Base-by-base conservation (phyloP, 208 protist species). In the Acanthamoeba royreba region DNA sequence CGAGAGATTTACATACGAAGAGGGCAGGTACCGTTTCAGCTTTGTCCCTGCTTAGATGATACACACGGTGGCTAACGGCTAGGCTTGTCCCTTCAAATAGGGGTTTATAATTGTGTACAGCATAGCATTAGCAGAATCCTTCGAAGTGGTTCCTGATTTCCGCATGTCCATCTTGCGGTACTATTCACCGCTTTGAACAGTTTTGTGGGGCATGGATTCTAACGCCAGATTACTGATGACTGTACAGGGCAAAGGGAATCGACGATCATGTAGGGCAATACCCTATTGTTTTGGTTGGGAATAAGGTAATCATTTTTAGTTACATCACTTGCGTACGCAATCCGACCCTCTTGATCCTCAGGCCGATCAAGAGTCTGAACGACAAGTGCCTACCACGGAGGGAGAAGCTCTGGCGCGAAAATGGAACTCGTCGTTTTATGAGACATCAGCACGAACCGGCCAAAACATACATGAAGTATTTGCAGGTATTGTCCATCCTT, bases 1-100 rank as follows among this genome's bases (percentile, higher is more conserved):
- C 72, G 94, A 31, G 95, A 96, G 47, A 46, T 49, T 46, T 97
- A 97, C 47, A 96, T 96, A 33, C 89, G 91, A 42, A 93, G n/a
- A 25, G 94, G 95, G 13, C 93, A 97, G 35, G 96, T 72, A 25
- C 61, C n/a, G n/a, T n/a, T n/a, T n/a, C n/a, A n/a, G n/a, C n/a
- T n/a, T n/a, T n/a, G n/a, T n/a, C n/a, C n/a, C 55, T 66, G 55
- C 55, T 4, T 28, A 5, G 55, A n/a, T n/a, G n/a, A n/a, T n/a
- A n/a, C n/a, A n/a, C n/a, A n/a, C n/a, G n/a, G n/a, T n/a, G n/a
- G n/a, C n/a, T n/a, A n/a, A n/a, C n/a, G n/a, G n/a, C n/a, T n/a
- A n/a, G n/a, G n/a, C n/a, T n/a, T n/a, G n/a, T n/a, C n/a, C n/a
- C n/a, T n/a, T 72, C 2, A 4, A 40, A 3, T 15, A 72, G 61